phyloP scores from a whole-genome alignment of 1,284 basidiomycete genomes.

The Caloboletus firmus region DNA sequence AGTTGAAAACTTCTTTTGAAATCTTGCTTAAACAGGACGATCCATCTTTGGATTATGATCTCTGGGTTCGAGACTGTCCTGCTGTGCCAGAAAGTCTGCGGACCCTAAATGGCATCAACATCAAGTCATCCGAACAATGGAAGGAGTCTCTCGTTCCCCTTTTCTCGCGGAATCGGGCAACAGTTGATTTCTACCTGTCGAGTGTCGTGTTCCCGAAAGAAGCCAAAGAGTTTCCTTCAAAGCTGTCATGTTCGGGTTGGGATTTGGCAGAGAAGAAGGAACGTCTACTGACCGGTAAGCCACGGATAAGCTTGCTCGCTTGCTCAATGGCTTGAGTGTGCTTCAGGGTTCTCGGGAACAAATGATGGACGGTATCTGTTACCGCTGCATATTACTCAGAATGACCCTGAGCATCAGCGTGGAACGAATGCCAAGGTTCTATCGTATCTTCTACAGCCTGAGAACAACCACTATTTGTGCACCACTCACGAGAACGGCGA shows the following conservation, averaged over 20 bases:
- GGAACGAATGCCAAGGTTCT: conserved; percentile 41
- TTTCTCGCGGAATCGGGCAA: conserved; percentile 40
- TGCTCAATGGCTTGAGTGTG: neutral
- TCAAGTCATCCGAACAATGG: conserved; percentile 40
- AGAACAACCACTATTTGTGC: conserved; percentile 43
- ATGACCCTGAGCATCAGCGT: conserved; percentile 12
- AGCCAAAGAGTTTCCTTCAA: conserved; percentile 47
- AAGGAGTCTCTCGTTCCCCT: conserved; percentile 23
- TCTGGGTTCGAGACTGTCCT: conserved; percentile 37
- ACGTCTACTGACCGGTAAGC: conserved; percentile 8
- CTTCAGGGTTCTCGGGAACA: conserved; percentile 21
- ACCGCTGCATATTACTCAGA: conserved; percentile 14
- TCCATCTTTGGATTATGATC: conserved; percentile 42
- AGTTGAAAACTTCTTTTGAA: conserved; percentile 42
- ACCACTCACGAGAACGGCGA: conserved; percentile 23
- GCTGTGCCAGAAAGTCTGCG: conserved; percentile 27
- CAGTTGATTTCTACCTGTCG: conserved; percentile 50
- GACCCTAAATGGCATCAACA: conserved; percentile 42
- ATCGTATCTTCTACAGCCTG: conserved; percentile 41
- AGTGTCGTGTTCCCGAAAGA: conserved; percentile 17
- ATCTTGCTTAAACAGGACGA: conserved; percentile 45
- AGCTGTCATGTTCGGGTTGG: conserved; percentile 50
- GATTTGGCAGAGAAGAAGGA: conserved; percentile 43
- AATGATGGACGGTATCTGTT: conserved; percentile 16
- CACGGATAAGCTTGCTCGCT: neutral